These are phyloP conservation scores for Alternaria atra DNA, from an alignment of 2,329 filamentous ascomycete species.

Conservation along the genomic window DNA sequence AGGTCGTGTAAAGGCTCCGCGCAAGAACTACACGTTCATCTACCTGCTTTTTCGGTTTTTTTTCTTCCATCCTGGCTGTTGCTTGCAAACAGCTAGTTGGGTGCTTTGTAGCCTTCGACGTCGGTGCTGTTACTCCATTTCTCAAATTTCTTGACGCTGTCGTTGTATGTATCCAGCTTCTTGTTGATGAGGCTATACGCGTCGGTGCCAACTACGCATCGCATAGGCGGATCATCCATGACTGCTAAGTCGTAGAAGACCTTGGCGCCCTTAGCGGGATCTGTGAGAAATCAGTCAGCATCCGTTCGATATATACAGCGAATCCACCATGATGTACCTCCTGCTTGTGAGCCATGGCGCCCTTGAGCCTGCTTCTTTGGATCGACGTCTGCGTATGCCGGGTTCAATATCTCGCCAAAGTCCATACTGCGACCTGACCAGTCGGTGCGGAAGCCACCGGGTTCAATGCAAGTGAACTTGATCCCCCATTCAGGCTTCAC, in stretches of 20 bases:
- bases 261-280: slow-evolving; percentile 60
- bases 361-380: slow-evolving; percentile 53
- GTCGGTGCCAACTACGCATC: slow-evolving; percentile 64
- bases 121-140: slow-evolving; percentile 61
- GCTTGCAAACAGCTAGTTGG: slow-evolving; percentile 18
- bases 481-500: slow-evolving; percentile 60
- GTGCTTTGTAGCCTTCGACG: slow-evolving; percentile 52
- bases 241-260: slow-evolving; percentile 65
- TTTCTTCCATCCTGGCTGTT: neutral
- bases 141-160: slow-evolving; percentile 62
- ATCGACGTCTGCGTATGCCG: slow-evolving; percentile 61
- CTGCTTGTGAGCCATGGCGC: slow-evolving; percentile 57
- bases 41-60: slow-evolving; percentile 1
- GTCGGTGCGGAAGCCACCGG: slow-evolving; percentile 58
- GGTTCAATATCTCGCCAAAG: slow-evolving; percentile 56
- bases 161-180: slow-evolving; percentile 61
- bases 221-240: slow-evolving; percentile 62
- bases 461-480: slow-evolving; percentile 57
- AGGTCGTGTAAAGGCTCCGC: neutral
- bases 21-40: neutral
- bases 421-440: slow-evolving; percentile 59
- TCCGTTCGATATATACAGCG: too few species aligned
- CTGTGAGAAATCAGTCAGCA: slow-evolving; percentile 28
- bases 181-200: slow-evolving; percentile 59
- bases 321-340: slow-evolving; percentile 27